Evolutionary conservation across 164 flowering plant genomes (phyloP).

Genomic region (Nymphaea colorata): DNA sequence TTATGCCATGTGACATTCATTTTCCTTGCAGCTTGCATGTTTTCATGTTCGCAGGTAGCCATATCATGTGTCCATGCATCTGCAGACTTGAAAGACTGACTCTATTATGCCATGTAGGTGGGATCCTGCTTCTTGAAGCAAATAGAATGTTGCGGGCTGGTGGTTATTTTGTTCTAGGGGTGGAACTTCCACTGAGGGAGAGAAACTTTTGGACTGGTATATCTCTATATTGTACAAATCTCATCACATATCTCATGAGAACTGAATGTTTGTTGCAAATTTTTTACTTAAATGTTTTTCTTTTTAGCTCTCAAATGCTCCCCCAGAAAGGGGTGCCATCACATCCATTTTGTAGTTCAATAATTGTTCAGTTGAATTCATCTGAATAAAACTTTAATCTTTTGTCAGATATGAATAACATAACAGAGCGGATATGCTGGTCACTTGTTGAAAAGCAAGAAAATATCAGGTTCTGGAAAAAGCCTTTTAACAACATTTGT

Average conservation of each 20-base stretch:
- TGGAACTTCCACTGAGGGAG: not conserved
- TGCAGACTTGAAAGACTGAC: not conserved
- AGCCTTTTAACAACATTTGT: constrained; percentile 59
- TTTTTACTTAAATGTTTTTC: not conserved
- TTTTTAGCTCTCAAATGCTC: not conserved
- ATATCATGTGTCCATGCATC: not conserved
- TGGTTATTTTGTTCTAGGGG: constrained; percentile 73
- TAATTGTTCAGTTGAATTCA: not conserved
- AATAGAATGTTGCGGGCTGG: constrained; percentile 72
- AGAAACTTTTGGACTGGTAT: not conserved
- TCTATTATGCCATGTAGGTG: constrained; percentile 31
- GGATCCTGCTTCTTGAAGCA: constrained; percentile 68
- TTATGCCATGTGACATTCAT: not conserved
- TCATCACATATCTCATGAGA: not conserved
- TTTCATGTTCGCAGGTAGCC: not conserved
- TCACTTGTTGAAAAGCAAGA: constrained; percentile 56
- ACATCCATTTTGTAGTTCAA: not conserved
- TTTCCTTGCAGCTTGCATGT: not conserved
- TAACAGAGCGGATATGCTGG: constrained; percentile 59
- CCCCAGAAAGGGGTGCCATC: not conserved
- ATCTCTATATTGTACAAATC: not conserved
- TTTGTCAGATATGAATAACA: constrained; percentile 50
- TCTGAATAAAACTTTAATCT: not conserved
- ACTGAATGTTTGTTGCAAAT: no score
- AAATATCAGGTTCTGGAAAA: constrained; percentile 63